Percentiles rank a stretch among this genome's conserved stretches.
phyloP scores from a whole-genome alignment of 441 rosid genomes.

The Sinapis alba region DNA sequence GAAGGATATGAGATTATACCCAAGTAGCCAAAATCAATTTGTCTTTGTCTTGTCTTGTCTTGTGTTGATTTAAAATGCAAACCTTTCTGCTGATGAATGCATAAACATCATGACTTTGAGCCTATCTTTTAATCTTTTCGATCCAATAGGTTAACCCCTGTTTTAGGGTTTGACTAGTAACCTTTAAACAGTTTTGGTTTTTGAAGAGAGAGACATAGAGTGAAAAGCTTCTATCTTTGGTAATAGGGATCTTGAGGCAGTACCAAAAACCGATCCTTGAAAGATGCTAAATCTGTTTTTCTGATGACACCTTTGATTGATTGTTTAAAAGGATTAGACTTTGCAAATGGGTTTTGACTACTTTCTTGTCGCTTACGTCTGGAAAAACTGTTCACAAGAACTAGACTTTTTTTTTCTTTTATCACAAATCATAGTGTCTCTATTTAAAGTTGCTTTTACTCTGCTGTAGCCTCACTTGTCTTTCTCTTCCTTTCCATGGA shows the following conservation, averaged over 20 bases:
- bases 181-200: constrained; percentile 1
- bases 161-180: constrained; percentile 13
- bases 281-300: constrained; percentile 32
- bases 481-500: constrained; percentile 16
- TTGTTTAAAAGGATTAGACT: constrained; percentile 7
- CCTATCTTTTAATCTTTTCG: neutral
- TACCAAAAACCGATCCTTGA: neutral
- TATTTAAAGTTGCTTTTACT: neutral
- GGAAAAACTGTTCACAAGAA: neutral
- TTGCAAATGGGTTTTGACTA: neutral
- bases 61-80: constrained; percentile 2
- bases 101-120: neutral
- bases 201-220: constrained; percentile 4
- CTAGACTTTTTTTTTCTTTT: neutral
- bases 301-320: constrained; percentile 18
- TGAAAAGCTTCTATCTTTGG: neutral
- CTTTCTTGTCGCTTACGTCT: neutral
- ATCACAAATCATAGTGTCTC: constrained; percentile 2
- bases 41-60: constrained; percentile 1
- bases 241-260: neutral
- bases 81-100: neutral
- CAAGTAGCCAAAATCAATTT: neutral
- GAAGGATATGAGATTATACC: neutral
- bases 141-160: neutral
- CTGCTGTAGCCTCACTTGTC: constrained; percentile 17